Percentiles rank a stretch among this genome's conserved stretches.
phyloP scores from a whole-genome alignment of 1,284 basidiomycete genomes.

The Sporisorium exsertum region DNA sequence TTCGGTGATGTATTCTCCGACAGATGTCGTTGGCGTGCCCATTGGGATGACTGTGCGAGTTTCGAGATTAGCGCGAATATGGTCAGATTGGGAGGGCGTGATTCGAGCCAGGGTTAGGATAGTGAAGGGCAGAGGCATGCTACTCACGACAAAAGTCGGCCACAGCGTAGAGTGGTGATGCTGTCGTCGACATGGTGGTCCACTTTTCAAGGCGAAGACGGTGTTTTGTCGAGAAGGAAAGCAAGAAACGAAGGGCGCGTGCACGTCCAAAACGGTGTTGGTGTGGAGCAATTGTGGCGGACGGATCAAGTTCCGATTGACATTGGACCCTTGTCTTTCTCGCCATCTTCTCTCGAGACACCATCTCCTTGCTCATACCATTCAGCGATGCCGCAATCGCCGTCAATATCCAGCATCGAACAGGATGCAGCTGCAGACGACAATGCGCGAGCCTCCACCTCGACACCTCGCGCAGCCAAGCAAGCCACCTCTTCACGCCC shows the following conservation, averaged over 20 bases:
- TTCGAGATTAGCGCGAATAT: not conserved
- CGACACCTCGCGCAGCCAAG: slow-evolving; percentile 4
- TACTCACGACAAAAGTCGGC: slow-evolving; percentile 63
- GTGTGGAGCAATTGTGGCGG: slow-evolving; percentile 35
- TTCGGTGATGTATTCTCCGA: slow-evolving; percentile 66
- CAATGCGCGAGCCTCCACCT: slow-evolving; percentile 6
- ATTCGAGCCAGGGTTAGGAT: not conserved
- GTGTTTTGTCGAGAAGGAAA: not conserved
- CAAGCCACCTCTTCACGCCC: slow-evolving; percentile 9
- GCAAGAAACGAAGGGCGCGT: slow-evolving; percentile 10
- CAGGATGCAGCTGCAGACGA: slow-evolving; percentile 7
- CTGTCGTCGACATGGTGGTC: slow-evolving; percentile 3
- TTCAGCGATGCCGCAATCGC: slow-evolving; percentile 19
- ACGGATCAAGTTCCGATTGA: too few relatives aligned
- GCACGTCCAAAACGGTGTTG: slow-evolving; percentile 28
- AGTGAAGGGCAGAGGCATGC: too few relatives aligned
- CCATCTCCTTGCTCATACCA: slow-evolving; percentile 1
- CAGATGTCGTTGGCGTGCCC: slow-evolving; percentile 64
- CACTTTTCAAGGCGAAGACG: not conserved
- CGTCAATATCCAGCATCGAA: slow-evolving; percentile 1
- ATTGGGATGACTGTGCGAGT: slow-evolving; percentile 62
- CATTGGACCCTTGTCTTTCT: slow-evolving; percentile 9
- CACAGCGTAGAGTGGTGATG: slow-evolving; percentile 44
- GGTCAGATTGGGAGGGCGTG: not conserved
- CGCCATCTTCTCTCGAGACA: not conserved